Evolutionary conservation across 768 basidiomycete genomes (phyloP).

Genomic region (Exsudoporus frostii): DNA sequence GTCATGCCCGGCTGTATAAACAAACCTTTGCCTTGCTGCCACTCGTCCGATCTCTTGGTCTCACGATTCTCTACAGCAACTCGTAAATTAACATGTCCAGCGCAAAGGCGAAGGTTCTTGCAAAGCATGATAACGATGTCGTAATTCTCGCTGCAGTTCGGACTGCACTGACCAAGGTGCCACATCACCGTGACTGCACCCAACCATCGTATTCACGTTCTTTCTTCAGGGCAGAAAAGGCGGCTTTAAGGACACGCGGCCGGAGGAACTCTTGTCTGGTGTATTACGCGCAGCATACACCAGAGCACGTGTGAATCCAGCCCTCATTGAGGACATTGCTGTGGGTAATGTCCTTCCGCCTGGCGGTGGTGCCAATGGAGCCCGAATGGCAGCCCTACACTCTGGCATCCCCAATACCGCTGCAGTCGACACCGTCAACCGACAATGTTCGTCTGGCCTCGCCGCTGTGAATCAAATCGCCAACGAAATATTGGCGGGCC

Average conservation of each 20-base stretch:
- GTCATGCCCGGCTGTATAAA: conserved; percentile 19
- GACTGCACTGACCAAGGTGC: conserved; percentile 88
- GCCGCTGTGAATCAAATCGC: conserved; percentile 81
- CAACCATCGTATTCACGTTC: neutral
- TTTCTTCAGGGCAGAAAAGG: conserved; percentile 69
- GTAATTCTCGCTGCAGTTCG: conserved; percentile 88
- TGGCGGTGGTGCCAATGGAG: conserved; percentile 75
- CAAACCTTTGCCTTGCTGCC: neutral
- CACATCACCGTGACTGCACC: neutral
- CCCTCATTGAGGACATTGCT: conserved; percentile 77
- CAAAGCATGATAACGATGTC: conserved; percentile 80
- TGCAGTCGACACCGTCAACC: conserved; percentile 78
- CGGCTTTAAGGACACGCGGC: conserved; percentile 86
- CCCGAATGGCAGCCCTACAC: conserved; percentile 84
- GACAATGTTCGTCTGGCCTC: conserved; percentile 88
- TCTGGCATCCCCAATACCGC: conserved; percentile 80
- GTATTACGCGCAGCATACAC: conserved; percentile 74
- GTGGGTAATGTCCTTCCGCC: conserved; percentile 90
- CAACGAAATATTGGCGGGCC: conserved; percentile 69
- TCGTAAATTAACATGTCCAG: conserved; percentile 19
- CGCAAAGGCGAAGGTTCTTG: conserved; percentile 58
- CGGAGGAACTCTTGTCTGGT: conserved; percentile 76
- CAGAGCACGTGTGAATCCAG: conserved; percentile 68
- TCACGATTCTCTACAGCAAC: neutral
- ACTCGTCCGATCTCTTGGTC: neutral